phyloP scores from a whole-genome alignment of 176 grass and related monocot species.

The Alloteropsis semialata region DNA sequence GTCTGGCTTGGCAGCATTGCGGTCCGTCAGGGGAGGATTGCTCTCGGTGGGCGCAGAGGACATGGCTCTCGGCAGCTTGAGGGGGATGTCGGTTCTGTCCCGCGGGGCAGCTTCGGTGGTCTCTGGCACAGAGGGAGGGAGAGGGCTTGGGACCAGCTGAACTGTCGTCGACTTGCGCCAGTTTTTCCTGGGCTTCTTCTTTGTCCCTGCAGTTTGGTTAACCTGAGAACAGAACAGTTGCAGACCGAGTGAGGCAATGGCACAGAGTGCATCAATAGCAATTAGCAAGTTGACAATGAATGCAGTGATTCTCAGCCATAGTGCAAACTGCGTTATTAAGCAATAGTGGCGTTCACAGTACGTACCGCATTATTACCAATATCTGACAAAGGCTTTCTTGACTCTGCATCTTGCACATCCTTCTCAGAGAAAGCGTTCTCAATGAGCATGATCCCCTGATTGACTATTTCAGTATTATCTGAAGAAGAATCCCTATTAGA shows the following conservation, averaged over 20 bases:
- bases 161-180: conserved; percentile 74
- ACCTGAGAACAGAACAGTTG: conserved; percentile 30
- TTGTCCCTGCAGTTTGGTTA: conserved; percentile 27
- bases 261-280: neutral
- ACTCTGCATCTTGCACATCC: conserved; percentile 19
- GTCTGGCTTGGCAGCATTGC: conserved; percentile 53
- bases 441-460: conserved; percentile 52
- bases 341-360: neutral
- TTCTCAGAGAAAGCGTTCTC: conserved; percentile 54
- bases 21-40: conserved; percentile 67
- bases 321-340: too few species aligned
- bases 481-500: conserved; percentile 60
- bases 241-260: conserved; percentile 24
- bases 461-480: conserved; percentile 38
- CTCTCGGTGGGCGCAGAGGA: conserved; percentile 31
- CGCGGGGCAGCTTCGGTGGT: conserved; percentile 32
- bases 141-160: conserved; percentile 55
- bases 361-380: conserved; percentile 64
- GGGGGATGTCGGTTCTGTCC: conserved; percentile 41
- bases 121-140: conserved; percentile 15
- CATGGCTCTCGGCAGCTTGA: conserved; percentile 84
- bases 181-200: conserved; percentile 60
- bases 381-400: conserved; percentile 62
- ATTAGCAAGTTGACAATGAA: neutral
- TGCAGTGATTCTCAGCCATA: neutral